Conservation (phyloP, 805 yeast species). For the Saccharomycopsis fibuligera region DNA sequence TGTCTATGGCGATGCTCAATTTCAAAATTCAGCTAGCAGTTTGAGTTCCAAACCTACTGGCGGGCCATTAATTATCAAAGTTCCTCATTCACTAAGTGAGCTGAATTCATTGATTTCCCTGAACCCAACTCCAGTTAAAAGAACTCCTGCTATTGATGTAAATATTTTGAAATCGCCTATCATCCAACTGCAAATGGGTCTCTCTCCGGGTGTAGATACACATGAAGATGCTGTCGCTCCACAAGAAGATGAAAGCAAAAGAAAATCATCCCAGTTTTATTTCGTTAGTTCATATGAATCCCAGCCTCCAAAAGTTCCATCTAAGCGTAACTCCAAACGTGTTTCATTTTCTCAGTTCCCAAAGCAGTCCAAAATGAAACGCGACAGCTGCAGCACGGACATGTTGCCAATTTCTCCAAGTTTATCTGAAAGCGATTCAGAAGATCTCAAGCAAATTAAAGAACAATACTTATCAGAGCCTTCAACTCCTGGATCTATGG, state of each 20-base stretch:
- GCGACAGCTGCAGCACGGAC: background rate
- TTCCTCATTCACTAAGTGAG: slow-evolving; percentile 10
- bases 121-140: background rate
- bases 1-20: background rate
- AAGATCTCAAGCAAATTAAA: slow-evolving; percentile 10
- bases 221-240: background rate
- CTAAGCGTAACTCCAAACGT: background rate
- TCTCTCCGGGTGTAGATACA: background rate
- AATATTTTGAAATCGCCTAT: background rate
- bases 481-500: slow-evolving; percentile 9
- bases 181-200: background rate
- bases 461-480: slow-evolving; percentile 18
- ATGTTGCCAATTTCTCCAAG: slow-evolving; percentile 3
- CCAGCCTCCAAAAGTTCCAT: background rate
- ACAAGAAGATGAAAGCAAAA: background rate
- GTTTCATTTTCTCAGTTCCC: no score
- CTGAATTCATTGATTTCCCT: background rate
- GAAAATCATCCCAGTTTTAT: background rate
- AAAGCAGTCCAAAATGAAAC: no score
- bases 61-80: slow-evolving; percentile 5
- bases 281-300: background rate
- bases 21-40: background rate
- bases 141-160: background rate
- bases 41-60: background rate
- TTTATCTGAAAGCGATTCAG: background rate